Base-by-base conservation (phyloP, 176 grass and related monocot genomes). In the Lolium rigidum region DNA sequence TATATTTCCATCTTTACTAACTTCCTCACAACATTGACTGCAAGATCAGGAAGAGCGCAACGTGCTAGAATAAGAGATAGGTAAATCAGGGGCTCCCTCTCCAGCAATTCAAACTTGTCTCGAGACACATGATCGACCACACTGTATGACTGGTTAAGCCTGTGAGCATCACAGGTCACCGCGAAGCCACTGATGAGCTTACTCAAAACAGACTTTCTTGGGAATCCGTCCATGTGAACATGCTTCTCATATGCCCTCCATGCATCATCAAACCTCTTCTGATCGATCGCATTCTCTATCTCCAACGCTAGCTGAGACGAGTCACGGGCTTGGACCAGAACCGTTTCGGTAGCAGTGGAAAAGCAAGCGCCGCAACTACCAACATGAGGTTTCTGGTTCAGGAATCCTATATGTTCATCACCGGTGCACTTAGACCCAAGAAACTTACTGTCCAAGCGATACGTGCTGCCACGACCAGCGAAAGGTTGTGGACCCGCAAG, bases 1-100 rank as follows among this genome's bases (percentile, higher is more conserved):
- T 90, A 95, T 80, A 87, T 72, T 77, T 98, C 91, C 78, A 98
- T 90, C 77, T 90, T 88, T 21, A 98, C 74, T 73, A 98, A 64
- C 77, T 82, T 95, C 88, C 96, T 95, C 76, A 95, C 83, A 73
- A 88, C 63, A 87, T 98, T 98, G 84, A 85, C 86, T 79, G 96
- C 85, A 78, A 94, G 90, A 80, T 89, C 20, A 51, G 91, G 90
- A 76, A 92, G 62, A 70, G 80, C 67, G 52, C 67, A 86, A 13
- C 79, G 79, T 79, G 93, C 84, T 81, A 95, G 88, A 65, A 87
- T 17, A 26, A 92, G 91, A 82, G 90, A 92, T 11, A 98, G 90
- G 82, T 95, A 98, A 74, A 95, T 88, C 8, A 98, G 91, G 70
- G 69, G 67, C 37, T 95, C 91, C 79, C 85, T 98, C 41, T 94